Evolutionary conservation across 768 basidiomycete genomes (phyloP).

Genomic region (Fomitopsis serialis): DNA sequence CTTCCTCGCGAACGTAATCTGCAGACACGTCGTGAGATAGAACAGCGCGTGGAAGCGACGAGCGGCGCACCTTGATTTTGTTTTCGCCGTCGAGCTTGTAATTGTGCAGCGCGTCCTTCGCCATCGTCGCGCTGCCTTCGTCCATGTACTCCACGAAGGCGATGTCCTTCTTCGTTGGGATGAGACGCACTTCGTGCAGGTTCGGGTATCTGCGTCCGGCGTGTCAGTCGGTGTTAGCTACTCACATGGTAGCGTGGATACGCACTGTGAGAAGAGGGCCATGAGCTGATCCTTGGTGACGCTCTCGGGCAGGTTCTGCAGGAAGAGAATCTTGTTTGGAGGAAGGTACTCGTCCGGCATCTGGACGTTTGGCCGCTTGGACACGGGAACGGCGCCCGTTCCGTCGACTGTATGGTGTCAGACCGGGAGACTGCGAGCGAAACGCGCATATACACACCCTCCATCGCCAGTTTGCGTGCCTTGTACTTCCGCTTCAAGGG

Average conservation of each 20-base stretch:
- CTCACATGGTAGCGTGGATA: constrained; percentile 16
- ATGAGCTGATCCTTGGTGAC: constrained; percentile 92
- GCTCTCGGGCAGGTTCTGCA: constrained; percentile 92
- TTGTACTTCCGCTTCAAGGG: constrained; percentile 84
- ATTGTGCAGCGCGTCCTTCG: constrained; percentile 96
- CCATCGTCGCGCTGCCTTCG: constrained; percentile 85
- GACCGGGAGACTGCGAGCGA: background rate
- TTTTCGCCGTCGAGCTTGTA: constrained; percentile 96
- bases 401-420: constrained; percentile 52
- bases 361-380: constrained; percentile 81
- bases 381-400: constrained; percentile 52
- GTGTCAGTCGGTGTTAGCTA: background rate
- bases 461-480: constrained; percentile 74
- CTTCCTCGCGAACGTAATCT: constrained; percentile 30
- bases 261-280: constrained; percentile 86
- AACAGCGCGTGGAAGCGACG: background rate
- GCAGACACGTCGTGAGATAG: background rate
- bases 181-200: constrained; percentile 95
- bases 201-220: constrained; percentile 72
- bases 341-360: constrained; percentile 99
- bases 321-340: constrained; percentile 97
- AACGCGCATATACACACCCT: constrained; percentile 43
- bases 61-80: constrained; percentile 82
- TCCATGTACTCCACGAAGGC: constrained; percentile 98
- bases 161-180: constrained; percentile 95